phyloP scores from a whole-genome alignment of 2,329 filamentous ascomycete genomes.

The Fusarium dlaminii region DNA sequence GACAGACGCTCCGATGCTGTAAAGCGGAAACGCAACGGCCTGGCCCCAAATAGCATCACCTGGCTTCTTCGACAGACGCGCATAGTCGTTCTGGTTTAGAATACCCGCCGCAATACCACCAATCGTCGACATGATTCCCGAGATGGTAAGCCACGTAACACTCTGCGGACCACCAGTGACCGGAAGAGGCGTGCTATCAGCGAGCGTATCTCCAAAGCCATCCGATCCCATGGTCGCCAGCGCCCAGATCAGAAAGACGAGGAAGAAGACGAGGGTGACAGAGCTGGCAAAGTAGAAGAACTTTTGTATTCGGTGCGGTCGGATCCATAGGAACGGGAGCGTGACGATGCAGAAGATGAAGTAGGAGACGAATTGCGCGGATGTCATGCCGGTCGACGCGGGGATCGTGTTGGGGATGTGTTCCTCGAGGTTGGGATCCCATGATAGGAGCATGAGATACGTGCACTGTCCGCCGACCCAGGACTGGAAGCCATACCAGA shows the following conservation, averaged over 20 bases:
- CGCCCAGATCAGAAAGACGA: conserved; percentile 56
- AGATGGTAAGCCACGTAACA: conserved; percentile 50
- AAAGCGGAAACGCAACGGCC: conserved; percentile 48
- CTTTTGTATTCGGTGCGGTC: conserved; percentile 53
- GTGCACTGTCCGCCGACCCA: conserved; percentile 59
- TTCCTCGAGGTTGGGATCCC: conserved; percentile 54
- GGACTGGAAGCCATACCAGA: conserved; percentile 55
- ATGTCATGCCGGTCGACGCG: conserved; percentile 54
- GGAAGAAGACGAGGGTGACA: conserved; percentile 53
- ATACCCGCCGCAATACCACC: conserved; percentile 52
- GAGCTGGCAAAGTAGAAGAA: conserved; percentile 54
- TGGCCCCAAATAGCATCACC: conserved; percentile 50
- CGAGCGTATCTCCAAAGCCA: conserved; percentile 51
- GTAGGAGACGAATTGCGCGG: conserved; percentile 55
- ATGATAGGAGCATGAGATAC: conserved; percentile 57
- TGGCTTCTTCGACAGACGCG: conserved; percentile 47
- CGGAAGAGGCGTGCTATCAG: conserved; percentile 33
- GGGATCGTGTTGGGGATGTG: conserved; percentile 56
- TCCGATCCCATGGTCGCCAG: conserved; percentile 53
- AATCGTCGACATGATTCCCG: conserved; percentile 49
- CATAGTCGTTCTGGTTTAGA: conserved; percentile 52
- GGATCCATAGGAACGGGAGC: conserved; percentile 56
- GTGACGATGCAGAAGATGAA: conserved; percentile 56
- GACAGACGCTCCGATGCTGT: conserved; percentile 48
- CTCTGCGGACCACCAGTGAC: conserved; percentile 44